A percentile compares a stretch with the other conserved stretches of the same genome.
These are phyloP conservation scores for Agaricus blazei DNA, from an alignment of 768 basidiomycete species.

Conservation along the genomic window DNA sequence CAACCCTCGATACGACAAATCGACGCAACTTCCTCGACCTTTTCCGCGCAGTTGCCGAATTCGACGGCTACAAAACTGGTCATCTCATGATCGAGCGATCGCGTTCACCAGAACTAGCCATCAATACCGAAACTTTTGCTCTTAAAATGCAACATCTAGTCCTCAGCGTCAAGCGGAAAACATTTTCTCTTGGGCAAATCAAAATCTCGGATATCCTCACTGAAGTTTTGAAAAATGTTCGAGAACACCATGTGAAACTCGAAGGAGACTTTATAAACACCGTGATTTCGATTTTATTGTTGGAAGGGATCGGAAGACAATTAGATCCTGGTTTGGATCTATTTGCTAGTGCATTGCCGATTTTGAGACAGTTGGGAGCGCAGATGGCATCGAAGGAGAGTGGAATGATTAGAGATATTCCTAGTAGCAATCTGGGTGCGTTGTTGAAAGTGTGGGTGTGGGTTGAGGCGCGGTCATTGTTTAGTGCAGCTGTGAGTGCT, in stretches of 20 bases:
- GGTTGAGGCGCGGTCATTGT: conserved; percentile 86
- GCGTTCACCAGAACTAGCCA: conserved; percentile 81
- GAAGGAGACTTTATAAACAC: conserved; percentile 99
- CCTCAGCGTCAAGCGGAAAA: conserved; percentile 89
- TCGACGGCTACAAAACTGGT: conserved; percentile 94
- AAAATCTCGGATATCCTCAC: conserved; percentile 91
- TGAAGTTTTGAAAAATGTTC: conserved; percentile 81
- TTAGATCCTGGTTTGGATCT: conserved; percentile 89
- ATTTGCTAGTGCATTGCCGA: conserved; percentile 93
- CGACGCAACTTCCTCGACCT: conserved; percentile 94
- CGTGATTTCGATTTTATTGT: conserved; percentile 85
- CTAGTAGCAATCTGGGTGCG: conserved; percentile 71
- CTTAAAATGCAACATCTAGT: conserved; percentile 97
- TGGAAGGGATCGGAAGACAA: conserved; percentile 95
- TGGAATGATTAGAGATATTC: conserved; percentile 47
- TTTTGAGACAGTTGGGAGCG: conserved; percentile 84
- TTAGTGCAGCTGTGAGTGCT: conserved; percentile 69
- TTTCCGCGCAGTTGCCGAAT: conserved; percentile 92
- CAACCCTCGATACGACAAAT: conserved; percentile 77
- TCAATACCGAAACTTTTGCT: conserved; percentile 93
- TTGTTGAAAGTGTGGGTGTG: conserved; percentile 96
- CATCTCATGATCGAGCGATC: conserved; percentile 96
- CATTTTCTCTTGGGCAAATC: conserved; percentile 95
- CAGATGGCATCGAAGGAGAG: conserved; percentile 77
- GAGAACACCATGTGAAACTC: conserved; percentile 95